Percentiles rank a stretch among this genome's conserved stretches.
phyloP scores from a whole-genome alignment of 202 grass and related monocot species.

The Eragrostis tef region DNA sequence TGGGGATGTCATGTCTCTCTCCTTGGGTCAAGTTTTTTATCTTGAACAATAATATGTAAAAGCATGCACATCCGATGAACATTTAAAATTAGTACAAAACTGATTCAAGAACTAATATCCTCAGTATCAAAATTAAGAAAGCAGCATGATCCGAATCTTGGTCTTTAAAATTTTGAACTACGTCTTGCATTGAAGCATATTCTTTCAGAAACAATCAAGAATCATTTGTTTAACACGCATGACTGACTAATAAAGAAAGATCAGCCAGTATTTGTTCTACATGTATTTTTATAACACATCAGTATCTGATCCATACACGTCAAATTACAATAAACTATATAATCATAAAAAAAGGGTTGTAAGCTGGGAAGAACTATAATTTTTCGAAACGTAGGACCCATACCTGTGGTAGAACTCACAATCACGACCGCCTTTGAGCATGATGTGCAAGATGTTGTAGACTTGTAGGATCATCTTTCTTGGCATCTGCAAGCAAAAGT shows the following conservation, averaged over 20 bases:
- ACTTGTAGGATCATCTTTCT: slow-evolving; percentile 99
- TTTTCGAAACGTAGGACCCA: slow-evolving; percentile 27
- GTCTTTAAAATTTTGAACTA: slow-evolving; percentile 21
- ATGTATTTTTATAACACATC: slow-evolving; percentile 12
- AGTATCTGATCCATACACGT: slow-evolving; percentile 2
- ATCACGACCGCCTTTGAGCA: slow-evolving; percentile 92
- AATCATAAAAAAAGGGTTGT: slow-evolving; percentile 29
- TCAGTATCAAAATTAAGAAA: slow-evolving; percentile 18
- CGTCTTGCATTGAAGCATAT: slow-evolving; percentile 14
- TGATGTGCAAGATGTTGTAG: slow-evolving; percentile 89
- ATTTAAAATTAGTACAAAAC: not conserved
- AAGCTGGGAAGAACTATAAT: slow-evolving; percentile 31
- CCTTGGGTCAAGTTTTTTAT: too few relatives aligned
- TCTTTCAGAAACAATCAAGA: not conserved
- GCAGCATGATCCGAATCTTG: not conserved
- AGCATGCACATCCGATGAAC: too few relatives aligned
- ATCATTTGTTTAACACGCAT: slow-evolving; percentile 1
- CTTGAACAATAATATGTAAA: too few relatives aligned
- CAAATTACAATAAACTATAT: slow-evolving; percentile 6
- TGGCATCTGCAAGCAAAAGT: slow-evolving; percentile 75
- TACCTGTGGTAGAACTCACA: slow-evolving; percentile 99
- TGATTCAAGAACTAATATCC: not conserved
- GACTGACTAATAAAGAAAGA: not conserved
- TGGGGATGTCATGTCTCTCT: too few relatives aligned
- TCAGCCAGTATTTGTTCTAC: not conserved